Percentiles rank a stretch among this genome's conserved stretches.
These are phyloP conservation scores for Aspergillus funiculosus DNA, from an alignment of 495 filamentous ascomycete genomes.

Conservation along the genomic window DNA sequence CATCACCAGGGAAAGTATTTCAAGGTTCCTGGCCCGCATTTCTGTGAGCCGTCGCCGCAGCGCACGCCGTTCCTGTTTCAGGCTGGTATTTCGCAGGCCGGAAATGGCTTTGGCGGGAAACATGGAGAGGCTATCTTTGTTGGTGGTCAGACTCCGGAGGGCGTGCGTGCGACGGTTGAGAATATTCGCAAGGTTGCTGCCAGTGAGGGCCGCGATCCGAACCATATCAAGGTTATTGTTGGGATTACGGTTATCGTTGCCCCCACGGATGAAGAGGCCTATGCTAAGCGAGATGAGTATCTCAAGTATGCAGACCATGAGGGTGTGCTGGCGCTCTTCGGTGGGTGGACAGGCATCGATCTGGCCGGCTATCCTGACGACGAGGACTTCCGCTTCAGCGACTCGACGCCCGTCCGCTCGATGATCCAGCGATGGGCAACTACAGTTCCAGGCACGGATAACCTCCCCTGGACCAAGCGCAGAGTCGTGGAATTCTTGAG, in stretches of 20 bases:
- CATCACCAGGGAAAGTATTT: conserved; percentile 64
- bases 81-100: conserved; percentile 56
- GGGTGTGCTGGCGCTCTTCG: conserved; percentile 54
- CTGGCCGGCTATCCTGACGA: conserved; percentile 47
- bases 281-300: conserved; percentile 45
- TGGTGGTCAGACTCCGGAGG: conserved; percentile 44
- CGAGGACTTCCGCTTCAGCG: conserved; percentile 53
- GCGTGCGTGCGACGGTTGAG: conserved; percentile 40
- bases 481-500: conserved; percentile 57
- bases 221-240: conserved; percentile 48
- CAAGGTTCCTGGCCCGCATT: conserved; percentile 57
- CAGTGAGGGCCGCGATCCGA: conserved; percentile 38
- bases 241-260: conserved; percentile 47
- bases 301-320: conserved; percentile 50
- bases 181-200: conserved; percentile 44
- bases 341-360: conserved; percentile 59
- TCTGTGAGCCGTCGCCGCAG: conserved; percentile 60
- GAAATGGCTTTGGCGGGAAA: conserved; percentile 58
- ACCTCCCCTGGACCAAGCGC: conserved; percentile 57
- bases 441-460: conserved; percentile 31
- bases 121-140: conserved; percentile 52
- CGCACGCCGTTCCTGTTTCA: conserved; percentile 62
- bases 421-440: conserved; percentile 32
- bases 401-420: conserved; percentile 49
- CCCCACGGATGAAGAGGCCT: conserved; percentile 49